These are phyloP conservation scores for Pleoardoris graminearum DNA, from an alignment of 2,329 filamentous ascomycete genomes.

Conservation along the genomic window DNA sequence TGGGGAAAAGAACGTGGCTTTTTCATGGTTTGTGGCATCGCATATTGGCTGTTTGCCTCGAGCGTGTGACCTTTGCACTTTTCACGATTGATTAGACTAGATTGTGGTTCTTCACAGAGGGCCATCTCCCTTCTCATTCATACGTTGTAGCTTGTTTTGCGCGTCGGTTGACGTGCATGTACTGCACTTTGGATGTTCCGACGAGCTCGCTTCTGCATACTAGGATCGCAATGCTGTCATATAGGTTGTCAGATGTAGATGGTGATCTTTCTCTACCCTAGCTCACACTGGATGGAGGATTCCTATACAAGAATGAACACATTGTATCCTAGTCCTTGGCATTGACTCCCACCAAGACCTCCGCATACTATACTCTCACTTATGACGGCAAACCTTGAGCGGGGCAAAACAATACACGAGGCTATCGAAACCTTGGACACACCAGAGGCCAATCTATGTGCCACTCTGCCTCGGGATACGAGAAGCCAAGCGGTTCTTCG, in stretches of 20 bases:
- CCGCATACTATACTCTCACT: neutral
- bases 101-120: neutral
- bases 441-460: neutral
- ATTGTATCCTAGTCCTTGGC: conserved; percentile 4
- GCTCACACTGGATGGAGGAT: neutral
- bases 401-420: too few relatives aligned
- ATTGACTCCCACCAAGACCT: neutral
- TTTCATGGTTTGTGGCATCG: neutral
- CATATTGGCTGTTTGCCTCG: conserved; percentile 2
- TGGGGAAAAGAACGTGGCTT: conserved; percentile 2
- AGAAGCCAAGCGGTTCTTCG: neutral
- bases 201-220: conserved; percentile 1
- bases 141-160: neutral
- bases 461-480: neutral
- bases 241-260: conserved; percentile 5
- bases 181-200: neutral
- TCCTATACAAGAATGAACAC: neutral
- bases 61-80: conserved; percentile 2
- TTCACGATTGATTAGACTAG: neutral
- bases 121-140: neutral
- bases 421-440: neutral
- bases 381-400: too few relatives aligned
- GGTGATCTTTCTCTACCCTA: neutral
- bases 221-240: neutral
- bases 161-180: neutral